phyloP scores from a whole-genome alignment of 2,329 filamentous ascomycete genomes.

The Ophiostoma fasciatum region DNA sequence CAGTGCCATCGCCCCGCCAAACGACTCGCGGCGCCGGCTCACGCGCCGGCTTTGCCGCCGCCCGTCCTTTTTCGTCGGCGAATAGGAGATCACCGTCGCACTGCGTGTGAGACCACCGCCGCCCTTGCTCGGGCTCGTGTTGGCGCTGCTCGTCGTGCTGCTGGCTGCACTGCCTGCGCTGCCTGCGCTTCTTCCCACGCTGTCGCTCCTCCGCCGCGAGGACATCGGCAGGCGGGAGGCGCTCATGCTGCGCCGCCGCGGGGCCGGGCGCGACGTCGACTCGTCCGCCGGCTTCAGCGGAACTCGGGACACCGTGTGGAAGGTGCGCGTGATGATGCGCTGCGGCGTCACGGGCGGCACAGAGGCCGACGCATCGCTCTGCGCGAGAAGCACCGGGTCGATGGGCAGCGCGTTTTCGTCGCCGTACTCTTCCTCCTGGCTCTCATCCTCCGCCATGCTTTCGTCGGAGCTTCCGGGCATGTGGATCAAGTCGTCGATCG shows the following conservation, averaged over 20 bases:
- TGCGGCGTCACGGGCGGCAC: slow-evolving; percentile 40
- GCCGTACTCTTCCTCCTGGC: slow-evolving; percentile 50
- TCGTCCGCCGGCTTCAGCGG: slow-evolving; percentile 56
- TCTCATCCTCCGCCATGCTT: slow-evolving; percentile 42
- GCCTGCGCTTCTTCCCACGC: neutral
- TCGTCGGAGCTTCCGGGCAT: slow-evolving; percentile 26
- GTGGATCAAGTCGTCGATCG: slow-evolving; percentile 21
- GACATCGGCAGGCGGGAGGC: slow-evolving; percentile 29
- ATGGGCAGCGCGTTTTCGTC: slow-evolving; percentile 50
- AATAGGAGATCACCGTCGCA: slow-evolving; percentile 39
- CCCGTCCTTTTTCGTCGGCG: slow-evolving; percentile 28
- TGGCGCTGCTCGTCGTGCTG: neutral
- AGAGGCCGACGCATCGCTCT: slow-evolving; percentile 11
- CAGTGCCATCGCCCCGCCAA: slow-evolving; percentile 7
- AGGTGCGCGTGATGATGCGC: slow-evolving; percentile 35
- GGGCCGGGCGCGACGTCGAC: slow-evolving; percentile 29
- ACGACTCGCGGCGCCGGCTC: slow-evolving; percentile 15
- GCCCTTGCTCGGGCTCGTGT: slow-evolving; percentile 1
- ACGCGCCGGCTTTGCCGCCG: slow-evolving; percentile 6
- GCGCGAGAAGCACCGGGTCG: slow-evolving; percentile 29
- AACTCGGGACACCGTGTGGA: slow-evolving; percentile 64
- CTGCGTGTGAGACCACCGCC: slow-evolving; percentile 26
- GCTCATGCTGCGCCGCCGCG: slow-evolving; percentile 36
- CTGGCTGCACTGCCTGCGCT: neutral
- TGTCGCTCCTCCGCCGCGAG: slow-evolving; percentile 21